Percentiles rank a stretch among this genome's conserved stretches.
These are phyloP conservation scores for Calonectria pauciramosa DNA, from an alignment of 2,329 filamentous ascomycete genomes.

Conservation along the genomic window DNA sequence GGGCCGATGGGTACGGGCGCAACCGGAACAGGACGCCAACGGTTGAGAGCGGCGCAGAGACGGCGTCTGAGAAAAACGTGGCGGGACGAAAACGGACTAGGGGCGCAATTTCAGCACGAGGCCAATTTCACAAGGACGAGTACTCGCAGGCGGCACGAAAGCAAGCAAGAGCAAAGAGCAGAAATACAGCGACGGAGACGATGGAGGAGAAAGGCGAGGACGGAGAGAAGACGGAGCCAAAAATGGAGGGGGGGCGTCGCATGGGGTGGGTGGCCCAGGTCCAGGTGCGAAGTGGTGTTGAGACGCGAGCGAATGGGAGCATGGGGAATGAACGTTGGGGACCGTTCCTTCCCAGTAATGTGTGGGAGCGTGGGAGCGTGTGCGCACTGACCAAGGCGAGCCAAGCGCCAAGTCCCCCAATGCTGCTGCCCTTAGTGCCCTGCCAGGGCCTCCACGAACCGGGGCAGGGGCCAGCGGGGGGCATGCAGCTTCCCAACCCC, in stretches of 20 bases:
- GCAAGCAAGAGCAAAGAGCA: neutral
- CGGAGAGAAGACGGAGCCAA: neutral
- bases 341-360: slow-evolving; percentile 16
- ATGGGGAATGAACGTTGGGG: slow-evolving; percentile 22
- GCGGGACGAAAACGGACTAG: neutral
- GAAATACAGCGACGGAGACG: neutral
- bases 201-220: slow-evolving; percentile 12
- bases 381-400: slow-evolving; percentile 14
- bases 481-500: slow-evolving; percentile 18
- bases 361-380: neutral
- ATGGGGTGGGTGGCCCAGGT: slow-evolving; percentile 12
- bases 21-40: slow-evolving; percentile 12
- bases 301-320: slow-evolving; percentile 22
- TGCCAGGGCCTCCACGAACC: slow-evolving; percentile 18
- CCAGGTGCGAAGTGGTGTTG: slow-evolving; percentile 19
- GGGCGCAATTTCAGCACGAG: slow-evolving; percentile 22
- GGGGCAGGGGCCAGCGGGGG: slow-evolving; percentile 16
- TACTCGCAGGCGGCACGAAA: neutral
- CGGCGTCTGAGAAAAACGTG: neutral
- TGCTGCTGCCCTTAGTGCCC: slow-evolving; percentile 2
- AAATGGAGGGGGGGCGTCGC: slow-evolving; percentile 22
- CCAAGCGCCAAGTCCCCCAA: slow-evolving; percentile 7
- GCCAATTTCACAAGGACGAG: slow-evolving; percentile 8
- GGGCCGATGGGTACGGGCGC: slow-evolving; percentile 28
- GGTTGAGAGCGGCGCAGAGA: slow-evolving; percentile 4